Base-by-base conservation (phyloP, 2,329 filamentous ascomycete species). In the Beauveria varroae region DNA sequence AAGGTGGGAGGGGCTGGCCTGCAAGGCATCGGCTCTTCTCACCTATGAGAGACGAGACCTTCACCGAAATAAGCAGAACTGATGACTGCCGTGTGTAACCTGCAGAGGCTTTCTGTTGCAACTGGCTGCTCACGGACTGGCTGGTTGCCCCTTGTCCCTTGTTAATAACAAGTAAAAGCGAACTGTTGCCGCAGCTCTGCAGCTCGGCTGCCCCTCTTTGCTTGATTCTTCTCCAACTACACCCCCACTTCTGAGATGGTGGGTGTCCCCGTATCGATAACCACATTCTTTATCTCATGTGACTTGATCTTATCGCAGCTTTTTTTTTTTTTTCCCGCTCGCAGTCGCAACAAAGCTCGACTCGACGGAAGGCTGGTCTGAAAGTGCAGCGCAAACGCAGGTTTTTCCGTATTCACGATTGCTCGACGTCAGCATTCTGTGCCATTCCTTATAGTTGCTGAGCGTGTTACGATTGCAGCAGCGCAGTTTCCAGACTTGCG, bases 281-380 rank as follows among this genome's bases (percentile, higher is more conserved):
- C 20, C 24, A 30, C 40, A 34, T 37, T 37, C 34, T 16, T 37
- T 58, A 62, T 58, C 60, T 58, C 55, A 62, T 62, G 54, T 58
- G 60, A 62, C 54, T 30, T 37, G 40, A 12, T 57, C 59, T 58
- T 62, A 57, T 58, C 60, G 55, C 54, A 53, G 58, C 50, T 53
- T 62, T 62, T 62, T 62, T 62, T 61, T 61, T 62, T 61, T 34
- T 51, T 37, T 37, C 18, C 18, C 16, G 49, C 28, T 16, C 6
- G n/a, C 6, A 16, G 26, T 54, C n/a, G 43, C 26, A 51, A 43
- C 59, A 51, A 60, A 51, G 59, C 59, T 43, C 41, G 22, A 24
- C 20, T 43, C 30, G 30, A 24, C 20, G 24, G 12, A 24, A 53
- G 24, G 37, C 46, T 57, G 56, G 30, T 20, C 12, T 30, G 28